A percentile compares a stretch with the other conserved stretches of the same genome.
Conservation (phyloP, 139 green algal genomes). For the Coelastrella sp. region DNA sequence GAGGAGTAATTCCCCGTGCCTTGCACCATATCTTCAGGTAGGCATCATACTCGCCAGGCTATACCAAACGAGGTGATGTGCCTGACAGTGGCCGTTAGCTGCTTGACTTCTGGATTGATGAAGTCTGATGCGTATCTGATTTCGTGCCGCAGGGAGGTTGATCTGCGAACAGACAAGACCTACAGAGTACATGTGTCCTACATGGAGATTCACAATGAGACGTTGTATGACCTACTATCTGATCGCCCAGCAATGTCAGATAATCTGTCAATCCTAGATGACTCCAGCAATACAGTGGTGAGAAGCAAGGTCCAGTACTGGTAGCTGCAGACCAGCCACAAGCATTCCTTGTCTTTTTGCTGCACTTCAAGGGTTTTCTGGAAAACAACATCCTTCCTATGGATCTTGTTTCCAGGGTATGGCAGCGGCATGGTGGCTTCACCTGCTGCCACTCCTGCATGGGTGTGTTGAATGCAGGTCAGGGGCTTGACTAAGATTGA, state of each 20-base stretch:
- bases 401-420: no score
- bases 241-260: slow-evolving; percentile 64
- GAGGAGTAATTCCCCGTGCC: slow-evolving; percentile 80
- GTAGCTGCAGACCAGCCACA: slow-evolving; percentile 5
- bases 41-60: no score
- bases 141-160: slow-evolving; percentile 25
- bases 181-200: slow-evolving; percentile 70
- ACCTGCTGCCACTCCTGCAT: no score
- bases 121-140: background rate
- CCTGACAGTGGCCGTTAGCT: no score
- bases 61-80: no score
- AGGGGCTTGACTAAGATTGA: slow-evolving; percentile 68
- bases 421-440: no score
- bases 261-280: slow-evolving; percentile 67
- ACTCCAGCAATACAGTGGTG: slow-evolving; percentile 44
- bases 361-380: no score
- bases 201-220: slow-evolving; percentile 88
- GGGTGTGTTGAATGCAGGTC: slow-evolving; percentile 52
- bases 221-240: slow-evolving; percentile 80
- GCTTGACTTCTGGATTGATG: background rate
- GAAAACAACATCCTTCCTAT: no score
- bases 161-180: slow-evolving; percentile 41
- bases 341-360: no score
- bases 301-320: no score
- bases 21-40: slow-evolving; percentile 81